Evolutionary conservation across 345 rosid species (phyloP), one percentile per base, ranked within the genome.

Genomic region (Eucalyptus erythrocorys): DNA sequence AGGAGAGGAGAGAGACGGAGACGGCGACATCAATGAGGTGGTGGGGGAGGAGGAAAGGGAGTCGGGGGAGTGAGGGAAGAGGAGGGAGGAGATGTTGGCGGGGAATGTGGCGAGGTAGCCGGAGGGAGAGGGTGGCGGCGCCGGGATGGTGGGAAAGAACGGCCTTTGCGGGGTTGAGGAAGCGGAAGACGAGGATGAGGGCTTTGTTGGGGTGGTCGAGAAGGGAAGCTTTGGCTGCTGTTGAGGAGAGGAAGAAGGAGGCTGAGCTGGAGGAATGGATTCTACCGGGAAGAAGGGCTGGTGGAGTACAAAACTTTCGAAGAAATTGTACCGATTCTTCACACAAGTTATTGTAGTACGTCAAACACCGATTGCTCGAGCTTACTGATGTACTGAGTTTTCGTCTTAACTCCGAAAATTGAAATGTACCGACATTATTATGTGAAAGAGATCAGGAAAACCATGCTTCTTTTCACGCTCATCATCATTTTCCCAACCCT

Each of bases 61-160:
- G 88, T 94, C 89, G 43, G 93, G 89, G 19, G 93, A 90, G 40
- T 91, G 92, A 32, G 99, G 98, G 85, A 95, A 84, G 90, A 94
- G 95, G 85, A 97, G 94, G 68, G 97, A 94, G 76, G 99, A 95
- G 85, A 97, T 94, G 93, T 98, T 97, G 87, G 99, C 99, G 68
- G 99, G 99, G 86, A 98, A 96, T 48, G 99, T 93, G 13, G 94
- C 91, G 88, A 94, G 91, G 26, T 92, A 27, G 82, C 95, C 85
- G 2, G 93, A 42, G 12, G 92, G 61, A 1, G 96, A 89, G 24
- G 95, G 94, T 14, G 93, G 93, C 34, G 94, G 92, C 1, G 98
- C 91, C 3, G 92, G 88, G 22, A 94, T 91, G 91, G 87, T 16
- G 57, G 94, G 81, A 55, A 87, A 87, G 89, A 87, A 89, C n/a